A percentile compares a stretch with the other conserved stretches of the same genome.
phyloP scores from a whole-genome alignment of 352 stramenopile species.

The Pythium monospermum region DNA sequence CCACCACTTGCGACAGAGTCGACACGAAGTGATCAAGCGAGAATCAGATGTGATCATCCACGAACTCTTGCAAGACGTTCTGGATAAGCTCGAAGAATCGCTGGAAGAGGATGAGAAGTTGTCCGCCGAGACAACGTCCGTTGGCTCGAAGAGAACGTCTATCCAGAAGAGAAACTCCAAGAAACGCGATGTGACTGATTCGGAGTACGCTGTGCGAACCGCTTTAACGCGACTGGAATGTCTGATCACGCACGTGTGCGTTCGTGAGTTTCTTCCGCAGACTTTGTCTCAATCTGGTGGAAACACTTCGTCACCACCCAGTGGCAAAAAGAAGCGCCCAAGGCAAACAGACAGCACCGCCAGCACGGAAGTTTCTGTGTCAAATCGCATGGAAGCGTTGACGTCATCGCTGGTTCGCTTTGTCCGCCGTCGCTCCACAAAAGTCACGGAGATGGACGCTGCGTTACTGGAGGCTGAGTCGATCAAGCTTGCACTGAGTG shows the following conservation, averaged over 20 bases:
- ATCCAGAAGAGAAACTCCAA: slow-evolving; percentile 20
- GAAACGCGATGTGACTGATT: slow-evolving; percentile 51
- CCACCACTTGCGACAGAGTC: slow-evolving; percentile 59
- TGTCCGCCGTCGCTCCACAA: slow-evolving; percentile 43
- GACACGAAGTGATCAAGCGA: slow-evolving; percentile 74
- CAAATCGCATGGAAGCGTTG: slow-evolving; percentile 35
- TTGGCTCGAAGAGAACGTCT: slow-evolving; percentile 18
- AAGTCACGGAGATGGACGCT: slow-evolving; percentile 41
- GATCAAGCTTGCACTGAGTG: slow-evolving; percentile 57
- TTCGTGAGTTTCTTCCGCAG: slow-evolving; percentile 54
- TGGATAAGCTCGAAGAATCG: slow-evolving; percentile 52
- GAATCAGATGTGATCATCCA: slow-evolving; percentile 73
- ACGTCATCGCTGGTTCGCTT: slow-evolving; percentile 30
- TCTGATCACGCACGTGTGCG: slow-evolving; percentile 52
- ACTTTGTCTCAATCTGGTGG: neutral
- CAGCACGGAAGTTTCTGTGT: neutral
- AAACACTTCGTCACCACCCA: slow-evolving; percentile 1
- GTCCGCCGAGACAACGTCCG: slow-evolving; percentile 11
- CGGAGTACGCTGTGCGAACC: slow-evolving; percentile 62
- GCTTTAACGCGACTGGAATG: slow-evolving; percentile 56
- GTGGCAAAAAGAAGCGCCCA: slow-evolving; percentile 4
- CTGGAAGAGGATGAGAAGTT: slow-evolving; percentile 53
- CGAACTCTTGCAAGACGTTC: slow-evolving; percentile 60
- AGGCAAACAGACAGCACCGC: slow-evolving; percentile 7
- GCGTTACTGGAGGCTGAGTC: slow-evolving; percentile 49